phyloP scores from a whole-genome alignment of 1,284 basidiomycete genomes.

The Cutaneotrichosporon cutaneum region DNA sequence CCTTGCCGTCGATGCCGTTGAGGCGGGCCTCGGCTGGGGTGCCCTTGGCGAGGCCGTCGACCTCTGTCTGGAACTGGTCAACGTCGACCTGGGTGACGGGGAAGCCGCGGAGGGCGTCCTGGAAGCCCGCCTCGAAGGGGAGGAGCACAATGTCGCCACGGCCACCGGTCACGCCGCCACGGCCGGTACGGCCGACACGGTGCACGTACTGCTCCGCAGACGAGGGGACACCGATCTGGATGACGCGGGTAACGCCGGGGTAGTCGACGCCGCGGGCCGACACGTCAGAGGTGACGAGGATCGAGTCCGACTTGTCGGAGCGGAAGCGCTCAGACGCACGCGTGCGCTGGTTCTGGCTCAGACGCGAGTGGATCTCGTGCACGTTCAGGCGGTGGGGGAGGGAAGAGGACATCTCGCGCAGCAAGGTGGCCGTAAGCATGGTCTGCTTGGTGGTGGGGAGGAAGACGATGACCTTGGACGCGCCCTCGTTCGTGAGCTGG shows the following conservation, averaged over 20 bases:
- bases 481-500: constrained; percentile 70
- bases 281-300: constrained; percentile 85
- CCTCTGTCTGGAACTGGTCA: constrained; percentile 58
- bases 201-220: constrained; percentile 80
- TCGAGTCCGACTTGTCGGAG: constrained; percentile 59
- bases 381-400: constrained; percentile 61
- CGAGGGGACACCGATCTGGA: constrained; percentile 82
- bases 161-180: constrained; percentile 65
- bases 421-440: constrained; percentile 67
- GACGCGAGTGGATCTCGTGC: constrained; percentile 85
- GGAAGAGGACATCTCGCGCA: constrained; percentile 59
- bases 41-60: constrained; percentile 56
- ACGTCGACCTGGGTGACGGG: constrained; percentile 39
- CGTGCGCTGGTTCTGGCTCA: constrained; percentile 66
- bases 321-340: constrained; percentile 69
- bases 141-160: constrained; percentile 84
- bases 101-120: constrained; percentile 58
- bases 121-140: constrained; percentile 77
- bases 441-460: constrained; percentile 85
- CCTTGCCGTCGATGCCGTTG: constrained; percentile 50
- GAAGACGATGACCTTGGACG: constrained; percentile 84
- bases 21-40: background rate
- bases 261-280: constrained; percentile 90
- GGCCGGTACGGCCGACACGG: constrained; percentile 86
- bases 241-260: constrained; percentile 84